Conservation (phyloP, 1,139 yeast species). For the Insectozyma bohioensis region DNA sequence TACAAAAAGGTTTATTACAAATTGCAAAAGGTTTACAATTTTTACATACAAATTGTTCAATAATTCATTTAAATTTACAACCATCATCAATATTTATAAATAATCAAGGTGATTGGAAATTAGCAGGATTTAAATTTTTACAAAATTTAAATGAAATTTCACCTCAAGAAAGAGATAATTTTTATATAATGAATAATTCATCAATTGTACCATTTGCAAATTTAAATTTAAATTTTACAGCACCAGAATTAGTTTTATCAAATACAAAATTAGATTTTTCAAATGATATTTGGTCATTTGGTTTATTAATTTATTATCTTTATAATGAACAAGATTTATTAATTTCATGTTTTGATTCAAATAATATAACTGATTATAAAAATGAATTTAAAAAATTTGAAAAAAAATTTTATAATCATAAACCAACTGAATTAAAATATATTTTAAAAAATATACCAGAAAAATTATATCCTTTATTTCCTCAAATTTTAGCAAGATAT, state of each 20-base stretch:
- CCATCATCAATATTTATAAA: constrained; percentile 79
- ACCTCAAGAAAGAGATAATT: constrained; percentile 50
- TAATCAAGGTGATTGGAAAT: constrained; percentile 91
- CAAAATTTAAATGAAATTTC: constrained; percentile 52
- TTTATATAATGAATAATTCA: constrained; percentile 62
- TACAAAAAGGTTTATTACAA: constrained; percentile 86
- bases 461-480: constrained; percentile 27
- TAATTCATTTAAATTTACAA: constrained; percentile 75
- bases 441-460: constrained; percentile 45
- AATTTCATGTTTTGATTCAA: constrained; percentile 49
- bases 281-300: constrained; percentile 84
- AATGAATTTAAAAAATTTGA: constrained; percentile 45
- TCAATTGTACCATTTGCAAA: constrained; percentile 80
- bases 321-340: constrained; percentile 53
- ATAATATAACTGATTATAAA: constrained; percentile 49
- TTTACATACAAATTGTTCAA: constrained; percentile 72
- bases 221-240: constrained; percentile 65
- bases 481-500: constrained; percentile 43
- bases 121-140: constrained; percentile 72
- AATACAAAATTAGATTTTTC: constrained; percentile 52
- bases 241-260: constrained; percentile 29
- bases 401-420: constrained; percentile 41
- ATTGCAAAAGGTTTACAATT: constrained; percentile 77
- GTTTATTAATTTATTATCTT: constrained; percentile 68
- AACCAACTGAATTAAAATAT: constrained; percentile 46